phyloP scores from a whole-genome alignment of 768 basidiomycete genomes.

The Floccularia luteovirens region DNA sequence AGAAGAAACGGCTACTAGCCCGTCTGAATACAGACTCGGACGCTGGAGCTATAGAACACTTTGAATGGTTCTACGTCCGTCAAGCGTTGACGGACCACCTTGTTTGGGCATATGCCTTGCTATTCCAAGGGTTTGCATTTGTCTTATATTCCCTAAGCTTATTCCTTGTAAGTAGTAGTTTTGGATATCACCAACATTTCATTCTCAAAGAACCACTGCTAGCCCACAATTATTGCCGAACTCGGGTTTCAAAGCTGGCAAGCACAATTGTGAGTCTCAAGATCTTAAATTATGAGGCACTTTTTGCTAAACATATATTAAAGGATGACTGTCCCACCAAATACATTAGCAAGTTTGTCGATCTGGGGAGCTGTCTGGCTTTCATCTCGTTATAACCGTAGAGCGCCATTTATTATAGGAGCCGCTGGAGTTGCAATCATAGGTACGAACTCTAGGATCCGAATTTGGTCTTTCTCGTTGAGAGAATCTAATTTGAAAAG shows the following conservation, averaged over 20 bases:
- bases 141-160: conserved; percentile 51
- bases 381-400: conserved; percentile 33
- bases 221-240: conserved; percentile 54
- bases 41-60: conserved; percentile 41
- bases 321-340: conserved; percentile 56
- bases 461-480: neutral
- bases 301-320: conserved; percentile 1
- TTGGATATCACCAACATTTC: neutral
- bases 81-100: conserved; percentile 52
- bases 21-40: conserved; percentile 48
- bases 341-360: conserved; percentile 39
- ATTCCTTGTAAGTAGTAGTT: conserved; percentile 34
- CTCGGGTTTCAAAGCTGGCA: conserved; percentile 55
- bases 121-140: conserved; percentile 58
- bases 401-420: conserved; percentile 48
- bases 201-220: conserved; percentile 2
- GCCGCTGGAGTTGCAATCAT: conserved; percentile 41
- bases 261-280: conserved; percentile 41
- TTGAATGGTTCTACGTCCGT: conserved; percentile 49
- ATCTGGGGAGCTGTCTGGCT: conserved; percentile 45
- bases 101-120: conserved; percentile 51
- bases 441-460: conserved; percentile 21
- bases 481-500: conserved; percentile 16
- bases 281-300: neutral
- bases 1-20: conserved; percentile 39